phyloP scores from a whole-genome alignment of 441 rosid genomes.

The Aleurites moluccanus region DNA sequence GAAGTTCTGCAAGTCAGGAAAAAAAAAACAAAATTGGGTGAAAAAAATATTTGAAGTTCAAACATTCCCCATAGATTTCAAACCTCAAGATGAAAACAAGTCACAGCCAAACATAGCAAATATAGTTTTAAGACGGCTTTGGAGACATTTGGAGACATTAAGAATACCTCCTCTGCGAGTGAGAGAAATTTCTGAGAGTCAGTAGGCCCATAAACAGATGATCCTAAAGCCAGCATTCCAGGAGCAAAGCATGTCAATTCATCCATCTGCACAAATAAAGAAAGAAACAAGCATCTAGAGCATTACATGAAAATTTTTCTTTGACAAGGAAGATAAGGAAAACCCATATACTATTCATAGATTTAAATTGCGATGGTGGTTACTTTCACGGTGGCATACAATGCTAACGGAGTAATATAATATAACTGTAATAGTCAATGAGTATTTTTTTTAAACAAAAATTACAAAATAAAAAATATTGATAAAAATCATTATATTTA shows the following conservation, averaged over 20 bases:
- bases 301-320: background rate
- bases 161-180: conserved; percentile 90
- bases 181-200: conserved; percentile 68
- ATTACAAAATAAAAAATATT: too few relatives aligned
- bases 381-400: too few relatives aligned
- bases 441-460: too few relatives aligned
- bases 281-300: background rate
- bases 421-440: too few relatives aligned
- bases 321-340: background rate
- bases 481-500: too few relatives aligned
- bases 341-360: background rate
- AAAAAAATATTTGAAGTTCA: background rate
- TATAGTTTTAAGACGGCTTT: background rate
- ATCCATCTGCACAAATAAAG: conserved; percentile 74
- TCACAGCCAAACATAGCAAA: background rate
- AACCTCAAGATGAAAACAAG: background rate
- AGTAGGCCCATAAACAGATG: conserved; percentile 69
- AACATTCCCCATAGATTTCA: background rate
- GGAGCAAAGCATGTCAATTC: conserved; percentile 99
- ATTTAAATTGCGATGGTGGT: too few relatives aligned
- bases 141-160: conserved; percentile 15
- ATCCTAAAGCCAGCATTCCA: conserved; percentile 99
- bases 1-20: too few relatives aligned
- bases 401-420: too few relatives aligned
- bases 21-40: background rate